These are phyloP conservation scores for Coemansia sp. DNA, from an alignment of 192 early-diverging fungal species.

Conservation along the genomic window DNA sequence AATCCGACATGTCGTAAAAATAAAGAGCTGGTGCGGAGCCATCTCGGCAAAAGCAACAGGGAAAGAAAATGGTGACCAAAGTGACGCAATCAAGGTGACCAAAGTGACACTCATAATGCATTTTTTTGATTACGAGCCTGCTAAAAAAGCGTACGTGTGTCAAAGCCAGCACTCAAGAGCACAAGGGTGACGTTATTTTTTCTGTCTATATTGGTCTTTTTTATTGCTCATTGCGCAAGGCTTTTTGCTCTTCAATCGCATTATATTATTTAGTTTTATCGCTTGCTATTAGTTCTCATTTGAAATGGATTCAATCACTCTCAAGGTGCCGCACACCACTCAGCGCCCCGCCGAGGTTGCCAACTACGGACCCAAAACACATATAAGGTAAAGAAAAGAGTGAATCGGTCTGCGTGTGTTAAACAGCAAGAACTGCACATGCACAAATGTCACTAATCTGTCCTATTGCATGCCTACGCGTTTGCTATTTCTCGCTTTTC, in stretches of 20 bases:
- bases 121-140: background rate
- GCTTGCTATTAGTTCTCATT: background rate
- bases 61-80: too few species aligned
- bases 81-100: too few species aligned
- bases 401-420: background rate
- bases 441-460: too few species aligned
- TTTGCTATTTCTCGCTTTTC: too few species aligned
- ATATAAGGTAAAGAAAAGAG: conserved; percentile 4
- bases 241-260: background rate
- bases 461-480: background rate
- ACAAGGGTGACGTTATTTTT: background rate
- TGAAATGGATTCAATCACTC: conserved; percentile 8
- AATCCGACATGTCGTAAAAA: too few species aligned
- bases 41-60: too few species aligned
- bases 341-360: background rate
- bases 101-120: background rate
- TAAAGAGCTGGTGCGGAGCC: too few species aligned
- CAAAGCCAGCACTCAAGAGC: too few species aligned
- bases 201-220: background rate
- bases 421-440: background rate
- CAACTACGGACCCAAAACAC: conserved; percentile 4
- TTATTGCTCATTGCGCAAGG: background rate
- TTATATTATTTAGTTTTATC: background rate
- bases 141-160: background rate
- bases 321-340: conserved; percentile 5